Evolutionary conservation across 352 stramenopile genomes (phyloP).

Genomic region (Halophytophthora polymorphica): DNA sequence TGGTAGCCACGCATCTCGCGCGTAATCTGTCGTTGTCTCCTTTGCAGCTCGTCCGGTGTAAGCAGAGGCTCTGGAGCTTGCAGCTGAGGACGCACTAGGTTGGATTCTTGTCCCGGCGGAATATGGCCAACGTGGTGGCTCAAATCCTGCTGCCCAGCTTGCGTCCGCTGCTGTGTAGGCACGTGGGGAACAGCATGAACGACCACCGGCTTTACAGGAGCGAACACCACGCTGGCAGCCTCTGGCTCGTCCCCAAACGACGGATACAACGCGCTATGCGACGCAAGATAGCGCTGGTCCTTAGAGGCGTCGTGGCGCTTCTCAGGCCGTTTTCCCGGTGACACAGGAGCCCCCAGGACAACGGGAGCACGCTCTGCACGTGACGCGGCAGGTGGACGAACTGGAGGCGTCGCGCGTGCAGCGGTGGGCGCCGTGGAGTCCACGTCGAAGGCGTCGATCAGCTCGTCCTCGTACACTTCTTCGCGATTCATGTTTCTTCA

Average conservation of each 20-base stretch:
- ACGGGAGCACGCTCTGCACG: too few relatives aligned
- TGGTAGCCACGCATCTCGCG: slow-evolving; percentile 40
- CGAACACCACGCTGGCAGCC: background rate
- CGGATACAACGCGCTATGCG: slow-evolving; percentile 19
- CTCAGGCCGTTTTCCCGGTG: background rate
- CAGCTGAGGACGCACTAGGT: background rate
- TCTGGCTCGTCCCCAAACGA: slow-evolving; percentile 23
- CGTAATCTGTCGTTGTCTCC: slow-evolving; percentile 32
- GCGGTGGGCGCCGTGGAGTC: slow-evolving; percentile 1
- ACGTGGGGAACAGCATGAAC: background rate
- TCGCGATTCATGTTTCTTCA: slow-evolving; percentile 23
- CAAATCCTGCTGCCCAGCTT: too few relatives aligned
- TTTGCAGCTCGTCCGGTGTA: slow-evolving; percentile 30
- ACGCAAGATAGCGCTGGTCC: too few relatives aligned
- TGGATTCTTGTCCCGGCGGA: too few relatives aligned
- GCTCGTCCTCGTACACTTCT: slow-evolving; percentile 39
- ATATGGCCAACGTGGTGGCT: too few relatives aligned
- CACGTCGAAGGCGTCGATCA: slow-evolving; percentile 73
- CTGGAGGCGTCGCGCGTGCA: slow-evolving; percentile 1
- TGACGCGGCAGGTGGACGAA: too few relatives aligned
- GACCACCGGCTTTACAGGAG: slow-evolving; percentile 1
- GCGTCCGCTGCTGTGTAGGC: slow-evolving; percentile 9
- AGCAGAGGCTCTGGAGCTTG: slow-evolving; percentile 12
- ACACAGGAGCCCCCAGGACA: background rate
- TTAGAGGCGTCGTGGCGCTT: background rate